phyloP scores from a whole-genome alignment of 2,329 filamentous ascomycete species.

The Arthroderma uncinatum region DNA sequence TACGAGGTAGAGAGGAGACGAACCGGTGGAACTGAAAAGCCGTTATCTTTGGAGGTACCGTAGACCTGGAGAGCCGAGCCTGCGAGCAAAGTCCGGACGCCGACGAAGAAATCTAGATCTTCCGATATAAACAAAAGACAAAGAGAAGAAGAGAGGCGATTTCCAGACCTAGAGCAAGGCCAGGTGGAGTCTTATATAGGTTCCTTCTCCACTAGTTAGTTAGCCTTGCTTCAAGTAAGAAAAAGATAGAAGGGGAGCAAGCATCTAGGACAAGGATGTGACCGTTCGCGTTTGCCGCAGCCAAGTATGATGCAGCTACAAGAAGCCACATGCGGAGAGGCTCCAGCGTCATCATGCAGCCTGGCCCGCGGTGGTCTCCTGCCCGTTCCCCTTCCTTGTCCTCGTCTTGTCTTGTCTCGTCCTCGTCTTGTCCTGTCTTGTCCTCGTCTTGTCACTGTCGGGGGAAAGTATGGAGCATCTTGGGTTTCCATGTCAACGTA shows the following conservation, averaged over 20 bases:
- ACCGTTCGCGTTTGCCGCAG: neutral
- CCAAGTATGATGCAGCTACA: neutral
- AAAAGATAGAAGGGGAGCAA: neutral
- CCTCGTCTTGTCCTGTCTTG: no score
- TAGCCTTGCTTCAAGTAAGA: no score
- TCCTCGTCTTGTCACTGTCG: no score
- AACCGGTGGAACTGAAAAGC: neutral
- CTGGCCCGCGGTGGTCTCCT: neutral
- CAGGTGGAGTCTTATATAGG: neutral
- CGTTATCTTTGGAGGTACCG: neutral
- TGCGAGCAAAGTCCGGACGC: neutral
- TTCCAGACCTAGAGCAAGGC: neutral
- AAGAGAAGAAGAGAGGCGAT: neutral
- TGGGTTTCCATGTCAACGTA: no score
- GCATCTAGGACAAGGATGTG: neutral
- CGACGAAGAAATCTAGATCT: neutral
- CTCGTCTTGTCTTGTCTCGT: neutral
- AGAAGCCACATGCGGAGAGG: neutral
- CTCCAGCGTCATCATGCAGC: slow-evolving; percentile 3
- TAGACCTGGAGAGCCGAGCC: neutral
- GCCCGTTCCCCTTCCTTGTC: neutral
- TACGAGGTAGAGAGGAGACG: neutral
- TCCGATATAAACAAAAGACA: neutral
- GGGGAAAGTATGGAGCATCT: no score
- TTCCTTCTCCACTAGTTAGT: neutral